These are phyloP conservation scores for Miscanthus lutarioriparius DNA, from an alignment of 176 grass and related monocot species.

Conservation along the genomic window DNA sequence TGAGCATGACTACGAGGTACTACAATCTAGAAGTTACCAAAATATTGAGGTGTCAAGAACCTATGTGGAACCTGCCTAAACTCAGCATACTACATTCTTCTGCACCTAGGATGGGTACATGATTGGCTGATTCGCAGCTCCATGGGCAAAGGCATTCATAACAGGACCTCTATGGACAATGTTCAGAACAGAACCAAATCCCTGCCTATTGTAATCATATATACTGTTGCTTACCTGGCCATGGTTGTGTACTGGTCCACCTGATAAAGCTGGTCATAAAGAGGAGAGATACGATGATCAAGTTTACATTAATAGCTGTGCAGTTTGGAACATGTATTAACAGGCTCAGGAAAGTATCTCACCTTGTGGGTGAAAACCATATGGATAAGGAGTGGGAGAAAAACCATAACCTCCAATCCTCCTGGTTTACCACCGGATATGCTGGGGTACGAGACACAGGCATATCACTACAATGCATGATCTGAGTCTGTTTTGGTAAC, in stretches of 20 bases:
- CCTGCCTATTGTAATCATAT: constrained; percentile 52
- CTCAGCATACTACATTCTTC: constrained; percentile 32
- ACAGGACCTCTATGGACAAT: constrained; percentile 16
- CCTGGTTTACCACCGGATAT: constrained; percentile 42
- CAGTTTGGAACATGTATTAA: background rate
- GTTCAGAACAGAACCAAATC: constrained; percentile 53
- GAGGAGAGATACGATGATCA: background rate
- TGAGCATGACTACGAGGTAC: background rate
- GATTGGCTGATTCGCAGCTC: constrained; percentile 27
- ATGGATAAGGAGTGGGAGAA: constrained; percentile 22
- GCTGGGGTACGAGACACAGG: constrained; percentile 38
- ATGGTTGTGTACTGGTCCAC: constrained; percentile 27
- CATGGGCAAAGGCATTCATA: constrained; percentile 40
- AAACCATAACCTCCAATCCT: constrained; percentile 20
- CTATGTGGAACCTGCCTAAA: constrained; percentile 10
- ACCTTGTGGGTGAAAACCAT: constrained; percentile 45
- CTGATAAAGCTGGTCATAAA: constrained; percentile 50
- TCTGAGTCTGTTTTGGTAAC: constrained; percentile 46
- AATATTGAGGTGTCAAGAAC: background rate
- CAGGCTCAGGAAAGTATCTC: constrained; percentile 16
- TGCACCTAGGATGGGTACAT: constrained; percentile 39
- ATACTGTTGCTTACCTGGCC: constrained; percentile 36
- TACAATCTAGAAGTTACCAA: background rate
- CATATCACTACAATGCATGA: constrained; percentile 33
- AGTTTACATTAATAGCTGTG: background rate